phyloP scores from a whole-genome alignment of 169 alveolate species.

The Plasmodium inui region DNA sequence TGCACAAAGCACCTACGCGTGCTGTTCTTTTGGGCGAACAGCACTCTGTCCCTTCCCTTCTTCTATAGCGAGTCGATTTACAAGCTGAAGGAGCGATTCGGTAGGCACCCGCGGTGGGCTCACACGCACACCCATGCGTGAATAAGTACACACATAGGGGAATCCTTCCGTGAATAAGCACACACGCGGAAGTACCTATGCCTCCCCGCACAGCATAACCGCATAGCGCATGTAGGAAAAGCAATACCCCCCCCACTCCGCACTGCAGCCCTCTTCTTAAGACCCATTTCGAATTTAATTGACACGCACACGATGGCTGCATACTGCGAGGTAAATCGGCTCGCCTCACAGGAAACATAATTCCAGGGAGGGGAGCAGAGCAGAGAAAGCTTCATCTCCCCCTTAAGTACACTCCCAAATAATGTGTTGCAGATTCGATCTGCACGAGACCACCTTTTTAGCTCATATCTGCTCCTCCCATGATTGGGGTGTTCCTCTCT shows the following conservation, averaged over 20 bases:
- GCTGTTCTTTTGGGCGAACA: slow-evolving; percentile 57
- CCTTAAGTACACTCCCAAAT: not conserved
- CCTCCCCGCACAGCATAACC: not conserved
- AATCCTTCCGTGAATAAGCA: not conserved
- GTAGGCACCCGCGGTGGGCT: slow-evolving; percentile 6
- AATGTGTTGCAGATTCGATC: not conserved
- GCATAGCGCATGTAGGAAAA: not conserved
- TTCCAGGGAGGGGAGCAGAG: not conserved
- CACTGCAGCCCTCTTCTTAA: slow-evolving; percentile 24
- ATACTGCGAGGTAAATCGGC: slow-evolving; percentile 44
- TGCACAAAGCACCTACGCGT: slow-evolving; percentile 36
- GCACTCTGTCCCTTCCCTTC: slow-evolving; percentile 62
- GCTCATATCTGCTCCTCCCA: not conserved
- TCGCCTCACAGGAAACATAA: not conserved
- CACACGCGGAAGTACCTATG: not conserved
- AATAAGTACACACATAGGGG: not conserved
- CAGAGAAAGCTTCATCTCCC: not conserved
- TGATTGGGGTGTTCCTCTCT: not conserved
- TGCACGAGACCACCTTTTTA: not conserved
- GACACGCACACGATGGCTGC: slow-evolving; percentile 48
- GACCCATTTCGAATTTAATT: slow-evolving; percentile 34
- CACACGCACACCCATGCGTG: not conserved
- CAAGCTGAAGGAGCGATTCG: slow-evolving; percentile 35
- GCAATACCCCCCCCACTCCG: not conserved
- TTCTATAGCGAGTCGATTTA: slow-evolving; percentile 22